Percentiles rank a stretch among this genome's conserved stretches.
These are phyloP conservation scores for Pelagophyceae sp. DNA, from an alignment of 352 stramenopile species.

Conservation along the genomic window DNA sequence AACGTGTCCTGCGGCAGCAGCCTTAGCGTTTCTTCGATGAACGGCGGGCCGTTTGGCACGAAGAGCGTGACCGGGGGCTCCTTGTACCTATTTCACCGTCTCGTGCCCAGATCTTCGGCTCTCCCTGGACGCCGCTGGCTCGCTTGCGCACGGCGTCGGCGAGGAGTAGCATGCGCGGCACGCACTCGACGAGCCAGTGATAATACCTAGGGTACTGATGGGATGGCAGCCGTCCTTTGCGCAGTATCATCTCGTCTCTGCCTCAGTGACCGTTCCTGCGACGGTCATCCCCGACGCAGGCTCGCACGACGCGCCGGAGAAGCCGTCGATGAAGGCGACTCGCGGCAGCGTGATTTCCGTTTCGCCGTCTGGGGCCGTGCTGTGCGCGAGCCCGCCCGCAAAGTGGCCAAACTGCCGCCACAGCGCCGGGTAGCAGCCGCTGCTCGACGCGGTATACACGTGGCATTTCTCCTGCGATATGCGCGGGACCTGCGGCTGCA, in stretches of 20 bases:
- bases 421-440: slow-evolving; percentile 9
- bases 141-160: background rate
- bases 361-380: too few relatives aligned
- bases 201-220: too few relatives aligned
- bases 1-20: background rate
- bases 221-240: too few relatives aligned
- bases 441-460: background rate
- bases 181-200: slow-evolving; percentile 8
- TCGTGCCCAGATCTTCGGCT: too few relatives aligned
- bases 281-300: too few relatives aligned
- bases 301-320: background rate
- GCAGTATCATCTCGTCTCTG: too few relatives aligned
- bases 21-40: background rate
- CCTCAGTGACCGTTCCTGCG: too few relatives aligned
- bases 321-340: slow-evolving; percentile 9
- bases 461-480: background rate
- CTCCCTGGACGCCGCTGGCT: too few relatives aligned
- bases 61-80: background rate
- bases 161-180: background rate
- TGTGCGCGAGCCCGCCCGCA: background rate
- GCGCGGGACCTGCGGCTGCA: too few relatives aligned
- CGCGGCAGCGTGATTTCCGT: background rate
- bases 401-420: slow-evolving; percentile 11
- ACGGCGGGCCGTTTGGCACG: background rate
- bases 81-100: background rate